Evolutionary conservation across 352 stramenopile species (phyloP).

Genomic region (Albugo candida): DNA sequence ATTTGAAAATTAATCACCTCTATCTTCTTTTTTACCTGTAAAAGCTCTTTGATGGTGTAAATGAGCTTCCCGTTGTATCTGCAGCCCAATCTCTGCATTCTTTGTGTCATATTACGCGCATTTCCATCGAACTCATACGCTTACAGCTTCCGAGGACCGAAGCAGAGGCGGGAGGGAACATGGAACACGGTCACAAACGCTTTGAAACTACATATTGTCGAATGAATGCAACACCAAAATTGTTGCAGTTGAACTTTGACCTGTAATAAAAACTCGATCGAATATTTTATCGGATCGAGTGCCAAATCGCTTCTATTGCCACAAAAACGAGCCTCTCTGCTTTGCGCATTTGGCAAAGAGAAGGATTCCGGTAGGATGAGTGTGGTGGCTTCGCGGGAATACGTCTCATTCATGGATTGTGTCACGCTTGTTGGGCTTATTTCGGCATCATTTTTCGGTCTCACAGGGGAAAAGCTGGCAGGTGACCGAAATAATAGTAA

Average conservation of each 20-base stretch:
- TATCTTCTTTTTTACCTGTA: conserved; percentile 22
- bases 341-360: too few relatives aligned
- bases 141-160: neutral
- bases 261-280: conserved; percentile 34
- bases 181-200: conserved; percentile 22
- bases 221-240: neutral
- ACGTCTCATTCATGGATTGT: too few relatives aligned
- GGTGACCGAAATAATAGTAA: too few relatives aligned
- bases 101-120: neutral
- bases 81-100: conserved; percentile 10
- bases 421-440: too few relatives aligned
- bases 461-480: too few relatives aligned
- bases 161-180: conserved; percentile 17
- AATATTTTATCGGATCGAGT: conserved; percentile 28
- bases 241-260: conserved; percentile 9
- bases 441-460: too few relatives aligned
- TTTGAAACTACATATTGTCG: conserved; percentile 24
- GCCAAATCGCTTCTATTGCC: conserved; percentile 4
- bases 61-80: conserved; percentile 9
- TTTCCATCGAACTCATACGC: neutral
- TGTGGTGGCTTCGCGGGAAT: too few relatives aligned
- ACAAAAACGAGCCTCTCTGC: too few relatives aligned
- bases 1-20: too few relatives aligned
- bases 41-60: conserved; percentile 41
- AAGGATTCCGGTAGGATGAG: too few relatives aligned